Evolutionary conservation across 1,284 basidiomycete genomes (phyloP).

Genomic region (Malassezia cuniculi): DNA sequence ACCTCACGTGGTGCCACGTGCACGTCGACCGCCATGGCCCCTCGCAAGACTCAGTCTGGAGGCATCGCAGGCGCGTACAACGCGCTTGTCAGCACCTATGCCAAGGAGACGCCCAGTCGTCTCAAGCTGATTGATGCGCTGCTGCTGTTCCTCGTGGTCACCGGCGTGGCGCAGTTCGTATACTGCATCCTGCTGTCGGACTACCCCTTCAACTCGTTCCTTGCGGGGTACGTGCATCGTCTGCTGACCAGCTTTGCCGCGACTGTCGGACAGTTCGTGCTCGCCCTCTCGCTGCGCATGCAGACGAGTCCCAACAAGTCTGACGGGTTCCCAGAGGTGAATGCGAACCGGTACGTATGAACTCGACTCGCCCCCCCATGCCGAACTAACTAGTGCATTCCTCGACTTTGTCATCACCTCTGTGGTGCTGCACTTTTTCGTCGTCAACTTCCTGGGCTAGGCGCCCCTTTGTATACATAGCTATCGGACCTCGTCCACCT

Average conservation of each 20-base stretch:
- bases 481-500: slow-evolving; percentile 64
- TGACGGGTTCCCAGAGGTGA: slow-evolving; percentile 50
- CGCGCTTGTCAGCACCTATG: slow-evolving; percentile 65
- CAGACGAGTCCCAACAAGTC: slow-evolving; percentile 81
- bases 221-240: slow-evolving; percentile 63
- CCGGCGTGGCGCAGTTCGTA: slow-evolving; percentile 75
- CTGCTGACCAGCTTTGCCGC: slow-evolving; percentile 63
- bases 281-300: slow-evolving; percentile 76
- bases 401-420: slow-evolving; percentile 90
- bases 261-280: slow-evolving; percentile 88
- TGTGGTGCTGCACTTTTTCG: slow-evolving; percentile 91
- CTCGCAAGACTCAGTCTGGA: background rate
- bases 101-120: slow-evolving; percentile 61
- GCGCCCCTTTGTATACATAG: too few species aligned
- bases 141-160: slow-evolving; percentile 78
- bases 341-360: slow-evolving; percentile 49
- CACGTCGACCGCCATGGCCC: background rate
- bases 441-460: slow-evolving; percentile 84
- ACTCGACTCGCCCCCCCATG: slow-evolving; percentile 11
- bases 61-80: slow-evolving; percentile 42
- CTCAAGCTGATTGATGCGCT: slow-evolving; percentile 90
- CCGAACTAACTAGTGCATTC: too few species aligned
- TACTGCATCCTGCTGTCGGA: slow-evolving; percentile 83
- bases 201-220: slow-evolving; percentile 93
- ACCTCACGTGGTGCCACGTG: slow-evolving; percentile 13